A percentile compares a stretch with the other conserved stretches of the same genome.
phyloP scores from a whole-genome alignment of 345 rosid genomes.

The Capsella bursapastoris region DNA sequence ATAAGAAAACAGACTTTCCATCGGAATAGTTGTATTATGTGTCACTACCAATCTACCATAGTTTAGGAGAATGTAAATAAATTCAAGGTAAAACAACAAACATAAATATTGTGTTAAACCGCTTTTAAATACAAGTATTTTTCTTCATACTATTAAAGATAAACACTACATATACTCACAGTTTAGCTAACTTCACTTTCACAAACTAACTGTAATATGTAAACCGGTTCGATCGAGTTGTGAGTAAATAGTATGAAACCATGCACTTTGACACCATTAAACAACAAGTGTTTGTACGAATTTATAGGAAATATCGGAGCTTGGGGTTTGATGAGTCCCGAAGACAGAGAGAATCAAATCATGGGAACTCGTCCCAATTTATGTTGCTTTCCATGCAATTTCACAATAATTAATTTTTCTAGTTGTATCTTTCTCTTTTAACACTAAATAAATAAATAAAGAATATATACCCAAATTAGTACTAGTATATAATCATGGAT shows the following conservation, averaged over 20 bases:
- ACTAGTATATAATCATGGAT: no score
- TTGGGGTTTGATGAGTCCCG: slow-evolving; percentile 54
- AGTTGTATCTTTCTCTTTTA: background rate
- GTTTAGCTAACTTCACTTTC: background rate
- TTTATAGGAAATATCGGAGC: slow-evolving; percentile 27
- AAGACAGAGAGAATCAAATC: slow-evolving; percentile 56
- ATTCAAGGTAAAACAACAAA: background rate
- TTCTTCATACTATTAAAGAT: background rate
- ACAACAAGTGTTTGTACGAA: background rate
- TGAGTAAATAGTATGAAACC: background rate
- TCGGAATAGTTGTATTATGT: no score
- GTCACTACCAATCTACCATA: no score
- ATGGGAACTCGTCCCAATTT: slow-evolving; percentile 48
- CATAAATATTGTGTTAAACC: background rate
- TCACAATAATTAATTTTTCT: background rate
- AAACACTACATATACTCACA: no score
- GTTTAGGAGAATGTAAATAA: no score
- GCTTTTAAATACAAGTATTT: background rate
- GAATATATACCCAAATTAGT: slow-evolving; percentile 6
- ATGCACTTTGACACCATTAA: no score
- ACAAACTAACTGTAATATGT: background rate
- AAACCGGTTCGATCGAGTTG: slow-evolving; percentile 9
- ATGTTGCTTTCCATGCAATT: slow-evolving; percentile 29
- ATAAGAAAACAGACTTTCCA: background rate
- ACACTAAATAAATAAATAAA: background rate